A percentile compares a stretch with the other conserved stretches of the same genome.
These are phyloP conservation scores for Echeveria elegans DNA, from an alignment of 164 flowering plant genomes.

Conservation along the genomic window DNA sequence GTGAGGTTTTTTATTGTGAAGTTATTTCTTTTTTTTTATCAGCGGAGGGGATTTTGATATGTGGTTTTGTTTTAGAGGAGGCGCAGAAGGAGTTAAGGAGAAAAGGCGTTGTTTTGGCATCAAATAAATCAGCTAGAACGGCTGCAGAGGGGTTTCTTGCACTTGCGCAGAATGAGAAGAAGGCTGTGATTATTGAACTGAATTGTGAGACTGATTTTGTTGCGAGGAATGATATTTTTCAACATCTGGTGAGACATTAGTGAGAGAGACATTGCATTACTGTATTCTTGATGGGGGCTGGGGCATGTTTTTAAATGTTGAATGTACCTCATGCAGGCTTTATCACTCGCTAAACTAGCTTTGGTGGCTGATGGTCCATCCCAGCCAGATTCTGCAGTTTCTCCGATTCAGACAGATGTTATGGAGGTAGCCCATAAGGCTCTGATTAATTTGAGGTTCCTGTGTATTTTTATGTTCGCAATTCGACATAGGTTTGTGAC, in stretches of 20 bases:
- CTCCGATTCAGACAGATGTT: conserved; percentile 42
- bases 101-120: conserved; percentile 75
- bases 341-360: conserved; percentile 68
- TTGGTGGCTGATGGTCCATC: conserved; percentile 39
- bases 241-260: conserved; percentile 59
- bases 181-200: conserved; percentile 74
- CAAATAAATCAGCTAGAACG: conserved; percentile 71
- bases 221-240: conserved; percentile 92
- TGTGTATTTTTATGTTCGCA: no score
- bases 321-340: conserved; percentile 19
- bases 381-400: conserved; percentile 23
- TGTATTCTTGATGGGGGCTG: not conserved
- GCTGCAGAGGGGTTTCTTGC: conserved; percentile 94
- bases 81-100: conserved; percentile 89
- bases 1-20: conserved; percentile 18
- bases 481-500: no score
- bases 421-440: conserved; percentile 40
- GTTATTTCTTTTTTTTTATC: no score
- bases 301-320: not conserved
- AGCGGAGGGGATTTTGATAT: not conserved
- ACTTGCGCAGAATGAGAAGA: conserved; percentile 49
- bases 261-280: not conserved
- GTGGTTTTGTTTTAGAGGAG: conserved; percentile 39
- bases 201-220: conserved; percentile 99
- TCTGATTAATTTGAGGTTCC: no score